Evolutionary conservation across 257 asterid genomes (phyloP).

Genomic region (Petunia secreta): DNA sequence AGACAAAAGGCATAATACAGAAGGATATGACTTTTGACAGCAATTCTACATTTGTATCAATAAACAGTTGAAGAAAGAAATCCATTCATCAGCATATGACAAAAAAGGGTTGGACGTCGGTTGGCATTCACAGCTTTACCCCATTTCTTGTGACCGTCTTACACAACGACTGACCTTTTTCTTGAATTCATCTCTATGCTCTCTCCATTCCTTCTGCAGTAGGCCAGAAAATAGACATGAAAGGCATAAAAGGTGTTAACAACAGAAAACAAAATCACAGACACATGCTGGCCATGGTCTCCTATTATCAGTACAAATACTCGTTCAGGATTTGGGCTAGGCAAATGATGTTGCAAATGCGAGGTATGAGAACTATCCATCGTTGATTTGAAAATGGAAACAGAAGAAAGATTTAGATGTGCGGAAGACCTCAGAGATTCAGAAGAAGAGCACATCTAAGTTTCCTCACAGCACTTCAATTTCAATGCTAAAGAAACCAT

Average conservation of each 20-base stretch:
- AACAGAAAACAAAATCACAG: neutral
- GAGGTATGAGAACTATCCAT: neutral
- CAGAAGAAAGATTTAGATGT: neutral
- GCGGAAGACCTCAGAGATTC: neutral
- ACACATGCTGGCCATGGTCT: neutral
- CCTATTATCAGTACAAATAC: neutral
- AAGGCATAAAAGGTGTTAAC: neutral
- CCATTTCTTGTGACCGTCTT: constrained; percentile 89
- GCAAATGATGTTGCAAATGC: neutral
- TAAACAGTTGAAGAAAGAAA: neutral
- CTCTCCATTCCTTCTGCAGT: constrained; percentile 99
- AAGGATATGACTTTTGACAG: neutral
- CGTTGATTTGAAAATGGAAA: neutral
- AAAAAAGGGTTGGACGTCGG: neutral
- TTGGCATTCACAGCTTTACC: neutral
- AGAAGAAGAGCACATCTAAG: neutral
- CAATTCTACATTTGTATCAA: constrained; percentile 17
- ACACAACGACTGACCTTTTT: constrained; percentile 94
- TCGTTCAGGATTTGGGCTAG: neutral
- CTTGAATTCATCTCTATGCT: constrained; percentile 82
- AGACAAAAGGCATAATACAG: neutral
- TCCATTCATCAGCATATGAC: constrained; percentile 23
- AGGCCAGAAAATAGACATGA: constrained; percentile 9
- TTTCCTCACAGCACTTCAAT: neutral
- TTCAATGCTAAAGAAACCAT: neutral